A percentile compares a stretch with the other conserved stretches of the same genome.
Evolutionary conservation across 169 alveolate genomes (phyloP).

Genomic region (Plasmodium adleri): DNA sequence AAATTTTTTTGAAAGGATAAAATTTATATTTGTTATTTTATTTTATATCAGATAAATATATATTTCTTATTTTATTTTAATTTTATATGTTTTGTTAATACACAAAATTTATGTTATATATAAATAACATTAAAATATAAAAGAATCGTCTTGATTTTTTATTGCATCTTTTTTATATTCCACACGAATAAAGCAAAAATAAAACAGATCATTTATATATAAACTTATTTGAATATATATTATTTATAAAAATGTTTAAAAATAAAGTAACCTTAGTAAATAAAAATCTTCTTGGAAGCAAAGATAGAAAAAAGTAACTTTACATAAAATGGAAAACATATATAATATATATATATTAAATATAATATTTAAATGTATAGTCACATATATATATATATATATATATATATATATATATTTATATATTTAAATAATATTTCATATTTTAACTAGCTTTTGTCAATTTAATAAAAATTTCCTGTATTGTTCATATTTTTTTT

Average conservation of each 20-base stretch:
- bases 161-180: too few relatives aligned
- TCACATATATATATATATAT: not conserved
- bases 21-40: too few relatives aligned
- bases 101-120: too few relatives aligned
- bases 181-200: too few relatives aligned
- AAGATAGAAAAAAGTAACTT: constrained; percentile 69
- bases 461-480: not conserved
- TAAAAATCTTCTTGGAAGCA: constrained; percentile 66
- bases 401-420: not conserved
- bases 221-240: not conserved
- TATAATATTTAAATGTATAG: not conserved
- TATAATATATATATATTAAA: not conserved
- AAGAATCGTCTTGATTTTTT: too few relatives aligned
- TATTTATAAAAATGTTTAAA: constrained; percentile 37
- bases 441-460: not conserved
- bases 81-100: too few relatives aligned
- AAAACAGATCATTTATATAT: not conserved
- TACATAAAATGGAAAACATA: not conserved
- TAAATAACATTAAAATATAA: too few relatives aligned
- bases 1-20: too few relatives aligned
- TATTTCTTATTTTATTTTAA: too few relatives aligned
- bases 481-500: not conserved
- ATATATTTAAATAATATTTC: not conserved
- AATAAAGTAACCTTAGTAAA: constrained; percentile 36
- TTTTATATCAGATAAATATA: too few relatives aligned